These are phyloP conservation scores for Pythium angustatum DNA, from an alignment of 352 stramenopile genomes.

Conservation along the genomic window DNA sequence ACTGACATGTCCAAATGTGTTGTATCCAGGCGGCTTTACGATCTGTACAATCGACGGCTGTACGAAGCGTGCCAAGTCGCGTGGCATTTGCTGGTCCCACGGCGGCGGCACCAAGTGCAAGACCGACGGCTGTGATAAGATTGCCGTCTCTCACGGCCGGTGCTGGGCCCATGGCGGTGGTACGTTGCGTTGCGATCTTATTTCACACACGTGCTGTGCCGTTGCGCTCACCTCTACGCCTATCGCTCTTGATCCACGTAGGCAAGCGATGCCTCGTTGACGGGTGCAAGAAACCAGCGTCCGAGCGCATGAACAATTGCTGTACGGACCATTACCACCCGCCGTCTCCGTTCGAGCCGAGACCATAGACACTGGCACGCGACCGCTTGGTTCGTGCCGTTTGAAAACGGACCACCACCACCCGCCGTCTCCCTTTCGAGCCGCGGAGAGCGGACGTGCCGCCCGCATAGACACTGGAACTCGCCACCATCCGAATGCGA, in stretches of 20 bases:
- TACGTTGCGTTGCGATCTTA: neutral
- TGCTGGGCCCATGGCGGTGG: conserved; percentile 25
- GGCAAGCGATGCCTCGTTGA: conserved; percentile 19
- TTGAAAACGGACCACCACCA: too few species aligned
- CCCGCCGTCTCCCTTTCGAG: too few species aligned
- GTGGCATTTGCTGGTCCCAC: conserved; percentile 31
- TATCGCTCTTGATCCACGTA: neutral
- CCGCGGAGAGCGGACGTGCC: too few species aligned
- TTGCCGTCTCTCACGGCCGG: conserved; percentile 19
- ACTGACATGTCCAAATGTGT: neutral
- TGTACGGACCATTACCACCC: conserved; percentile 46
- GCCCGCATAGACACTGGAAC: too few species aligned
- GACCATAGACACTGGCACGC: neutral
- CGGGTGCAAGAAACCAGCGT: conserved; percentile 47
- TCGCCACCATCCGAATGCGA: neutral
- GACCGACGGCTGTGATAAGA: conserved; percentile 26
- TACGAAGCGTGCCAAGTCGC: conserved; percentile 30
- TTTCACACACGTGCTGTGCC: neutral
- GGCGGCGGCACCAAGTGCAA: conserved; percentile 32
- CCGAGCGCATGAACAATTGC: conserved; percentile 53
- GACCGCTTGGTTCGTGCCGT: too few species aligned
- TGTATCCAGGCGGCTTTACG: conserved; percentile 29
- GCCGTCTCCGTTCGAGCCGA: neutral
- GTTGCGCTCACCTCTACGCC: too few species aligned
- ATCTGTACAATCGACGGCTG: conserved; percentile 37